Evolutionary conservation across 2,329 filamentous ascomycete species (phyloP), one percentile per base, ranked within the genome.

Genomic region (Plectosphaerella plurivora): DNA sequence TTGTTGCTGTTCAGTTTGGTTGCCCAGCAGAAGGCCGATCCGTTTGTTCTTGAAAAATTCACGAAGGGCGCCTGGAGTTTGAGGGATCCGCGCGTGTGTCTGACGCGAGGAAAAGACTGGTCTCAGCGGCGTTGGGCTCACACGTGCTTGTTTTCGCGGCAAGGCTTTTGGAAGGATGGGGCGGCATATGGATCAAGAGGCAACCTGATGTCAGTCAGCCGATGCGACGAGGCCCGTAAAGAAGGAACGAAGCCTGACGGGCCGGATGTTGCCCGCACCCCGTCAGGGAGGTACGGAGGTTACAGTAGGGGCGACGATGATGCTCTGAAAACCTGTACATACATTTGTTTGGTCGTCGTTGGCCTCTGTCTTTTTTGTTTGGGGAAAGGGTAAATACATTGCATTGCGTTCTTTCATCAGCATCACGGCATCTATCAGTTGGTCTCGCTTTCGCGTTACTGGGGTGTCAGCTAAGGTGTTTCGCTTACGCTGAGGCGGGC

Each of bases 51-150:
- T 44, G 41, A 44, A 44, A 61, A 61, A 63, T 64, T 70, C 62
- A 66, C 63, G 68, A 64, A 68, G 57, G 70, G 70, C 70, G 70
- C 68, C 70, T 60, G 70, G 70, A 71, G 70, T 73, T 35, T 44
- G 41, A 44, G 41, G 15, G 41, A 10, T 18, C n/a, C 41, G 18
- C 41, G 41, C 41, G 41, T 18, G 16, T 11, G 18, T 18, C 63
- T 61, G 57, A 61, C 67, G 67, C 61, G 64, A 64, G 65, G 63
- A 63, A 62, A 62, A 56, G 60, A 57, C 60, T 53, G 66, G 61
- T 59, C 65, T 64, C 68, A 44, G 41, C 28, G 28, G 28, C 28
- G 28, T 33, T 33, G 28, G 28, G 28, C 28, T 33, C 28, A 33
- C 28, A 33, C 28, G 28, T 33, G 28, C 7, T 33, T 33, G 8